Evolutionary conservation across 768 basidiomycete genomes (phyloP).

Genomic region (Royoungia palumana): DNA sequence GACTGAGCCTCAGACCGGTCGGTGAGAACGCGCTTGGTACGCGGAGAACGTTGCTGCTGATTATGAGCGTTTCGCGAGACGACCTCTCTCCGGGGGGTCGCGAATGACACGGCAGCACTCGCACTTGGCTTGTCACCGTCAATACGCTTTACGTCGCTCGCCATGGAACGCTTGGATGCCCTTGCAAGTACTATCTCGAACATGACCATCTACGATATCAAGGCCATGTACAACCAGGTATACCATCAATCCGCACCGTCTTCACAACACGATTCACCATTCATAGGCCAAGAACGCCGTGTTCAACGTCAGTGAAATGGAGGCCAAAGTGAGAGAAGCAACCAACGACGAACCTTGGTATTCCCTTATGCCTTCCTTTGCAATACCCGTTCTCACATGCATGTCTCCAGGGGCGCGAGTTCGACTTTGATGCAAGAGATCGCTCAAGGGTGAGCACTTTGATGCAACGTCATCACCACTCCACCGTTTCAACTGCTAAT

Average conservation of each 20-base stretch:
- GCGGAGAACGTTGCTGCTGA: no score
- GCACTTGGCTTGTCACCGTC: neutral
- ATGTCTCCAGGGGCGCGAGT: conserved; percentile 81
- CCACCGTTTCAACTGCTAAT: conserved; percentile 13
- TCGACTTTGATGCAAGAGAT: conserved; percentile 99
- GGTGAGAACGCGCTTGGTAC: neutral
- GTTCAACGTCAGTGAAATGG: conserved; percentile 94
- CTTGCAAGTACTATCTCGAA: conserved; percentile 74
- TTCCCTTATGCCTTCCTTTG: conserved; percentile 22
- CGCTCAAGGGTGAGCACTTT: conserved; percentile 77
- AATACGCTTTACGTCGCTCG: conserved; percentile 18
- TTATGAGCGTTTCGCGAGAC: neutral
- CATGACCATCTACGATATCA: conserved; percentile 90
- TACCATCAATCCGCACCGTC: conserved; percentile 4
- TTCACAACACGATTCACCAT: conserved; percentile 3
- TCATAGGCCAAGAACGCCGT: conserved; percentile 93
- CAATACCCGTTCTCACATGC: conserved; percentile 1
- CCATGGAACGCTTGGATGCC: conserved; percentile 78
- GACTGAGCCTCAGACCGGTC: conserved; percentile 1
- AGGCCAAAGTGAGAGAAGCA: conserved; percentile 93
- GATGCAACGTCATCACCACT: neutral
- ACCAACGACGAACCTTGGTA: conserved; percentile 99
- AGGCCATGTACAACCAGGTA: conserved; percentile 92
- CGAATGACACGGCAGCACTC: neutral
- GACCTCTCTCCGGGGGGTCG: conserved; percentile 30